Conservation (phyloP, 2,329 filamentous ascomycete species). For the Fusarium brachygibbosum region DNA sequence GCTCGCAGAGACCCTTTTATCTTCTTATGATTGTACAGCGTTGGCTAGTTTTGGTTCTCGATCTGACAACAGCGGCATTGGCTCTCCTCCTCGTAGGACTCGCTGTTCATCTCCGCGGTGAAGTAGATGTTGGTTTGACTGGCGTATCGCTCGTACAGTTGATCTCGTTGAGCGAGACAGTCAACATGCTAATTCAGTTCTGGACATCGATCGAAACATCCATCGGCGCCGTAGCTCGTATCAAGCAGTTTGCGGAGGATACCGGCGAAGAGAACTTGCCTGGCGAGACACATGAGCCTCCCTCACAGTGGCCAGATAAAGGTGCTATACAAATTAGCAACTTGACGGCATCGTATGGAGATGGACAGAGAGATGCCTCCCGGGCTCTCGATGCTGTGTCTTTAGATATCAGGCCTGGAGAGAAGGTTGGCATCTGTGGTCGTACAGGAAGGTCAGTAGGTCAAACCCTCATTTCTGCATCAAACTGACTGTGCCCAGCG, state of each 20-base stretch:
- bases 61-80: constrained; percentile 62
- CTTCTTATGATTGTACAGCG: constrained; percentile 69
- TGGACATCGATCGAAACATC: constrained; percentile 58
- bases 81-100: constrained; percentile 63
- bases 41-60: constrained; percentile 67
- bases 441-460: constrained; percentile 57
- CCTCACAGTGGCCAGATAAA: constrained; percentile 50
- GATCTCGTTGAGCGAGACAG: constrained; percentile 52
- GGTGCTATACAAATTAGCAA: constrained; percentile 49
- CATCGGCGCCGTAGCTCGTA: constrained; percentile 53
- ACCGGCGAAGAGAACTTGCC: constrained; percentile 48
- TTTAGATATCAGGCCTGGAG: constrained; percentile 53
- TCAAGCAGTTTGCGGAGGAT: constrained; percentile 52
- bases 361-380: background rate
- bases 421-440: constrained; percentile 66
- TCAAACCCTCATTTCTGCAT: background rate
- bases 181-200: constrained; percentile 54
- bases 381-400: constrained; percentile 44
- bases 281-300: constrained; percentile 36
- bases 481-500: constrained; percentile 51
- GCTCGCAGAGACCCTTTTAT: constrained; percentile 69
- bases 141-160: constrained; percentile 54
- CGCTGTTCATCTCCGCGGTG: constrained; percentile 53
- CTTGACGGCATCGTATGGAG: constrained; percentile 50
- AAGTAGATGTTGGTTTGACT: constrained; percentile 50